These are phyloP conservation scores for Fusarium foetens DNA, from an alignment of 2,329 filamentous ascomycete genomes.

Conservation along the genomic window DNA sequence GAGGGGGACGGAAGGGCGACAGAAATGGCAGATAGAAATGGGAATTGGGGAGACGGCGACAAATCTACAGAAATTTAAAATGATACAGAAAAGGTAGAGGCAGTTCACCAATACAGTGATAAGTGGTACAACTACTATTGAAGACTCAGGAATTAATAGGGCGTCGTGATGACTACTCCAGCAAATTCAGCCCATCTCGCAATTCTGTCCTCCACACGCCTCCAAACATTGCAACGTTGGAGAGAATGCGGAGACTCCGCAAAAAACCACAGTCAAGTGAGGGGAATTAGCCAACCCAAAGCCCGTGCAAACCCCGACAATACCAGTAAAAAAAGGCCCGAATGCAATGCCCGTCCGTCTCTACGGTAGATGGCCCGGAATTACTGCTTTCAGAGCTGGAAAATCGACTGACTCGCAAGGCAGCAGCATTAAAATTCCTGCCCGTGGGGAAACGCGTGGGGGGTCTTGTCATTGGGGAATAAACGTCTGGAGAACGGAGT, in stretches of 20 bases:
- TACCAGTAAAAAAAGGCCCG: conserved; percentile 13
- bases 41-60: background rate
- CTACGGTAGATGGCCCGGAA: background rate
- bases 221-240: conserved; percentile 17
- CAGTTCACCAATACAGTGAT: too few relatives aligned
- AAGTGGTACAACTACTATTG: too few relatives aligned
- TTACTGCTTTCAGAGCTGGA: background rate
- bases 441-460: conserved; percentile 26
- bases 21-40: background rate
- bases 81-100: too few relatives aligned
- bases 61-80: too few relatives aligned
- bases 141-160: too few relatives aligned
- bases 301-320: conserved; percentile 8
- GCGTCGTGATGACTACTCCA: too few relatives aligned
- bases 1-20: background rate
- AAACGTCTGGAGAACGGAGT: background rate
- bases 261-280: conserved; percentile 7
- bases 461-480: background rate
- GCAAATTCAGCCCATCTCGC: background rate
- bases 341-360: background rate
- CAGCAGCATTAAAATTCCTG: conserved; percentile 13
- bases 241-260: conserved; percentile 39
- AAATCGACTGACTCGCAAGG: background rate
- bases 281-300: background rate
- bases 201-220: background rate